Conservation (phyloP, 176 grass and related monocot genomes). For the Saccharum officinarum region DNA sequence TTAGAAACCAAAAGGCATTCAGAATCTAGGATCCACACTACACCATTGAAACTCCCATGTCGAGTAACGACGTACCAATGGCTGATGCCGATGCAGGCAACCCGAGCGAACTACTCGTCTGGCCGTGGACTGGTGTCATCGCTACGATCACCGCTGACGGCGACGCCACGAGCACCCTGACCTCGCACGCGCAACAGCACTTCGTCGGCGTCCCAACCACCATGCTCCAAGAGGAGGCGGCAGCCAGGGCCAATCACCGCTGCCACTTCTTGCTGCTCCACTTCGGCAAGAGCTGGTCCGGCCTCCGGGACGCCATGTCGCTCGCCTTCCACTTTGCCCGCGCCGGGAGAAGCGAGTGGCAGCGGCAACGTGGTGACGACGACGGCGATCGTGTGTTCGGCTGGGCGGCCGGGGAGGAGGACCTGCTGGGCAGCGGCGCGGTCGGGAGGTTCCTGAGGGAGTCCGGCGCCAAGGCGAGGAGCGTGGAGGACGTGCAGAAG, state of each 20-base stretch:
- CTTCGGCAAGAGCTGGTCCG: conserved; percentile 31
- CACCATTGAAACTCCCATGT: not conserved
- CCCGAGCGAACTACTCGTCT: conserved; percentile 33
- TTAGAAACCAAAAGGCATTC: not conserved
- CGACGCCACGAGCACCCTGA: not conserved
- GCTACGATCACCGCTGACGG: not conserved
- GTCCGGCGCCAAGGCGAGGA: conserved; percentile 5
- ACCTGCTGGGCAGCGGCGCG: not conserved
- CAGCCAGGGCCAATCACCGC: not conserved
- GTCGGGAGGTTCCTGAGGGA: conserved; percentile 23
- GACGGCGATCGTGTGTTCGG: conserved; percentile 5
- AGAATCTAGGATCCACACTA: not conserved
- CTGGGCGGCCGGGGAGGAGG: conserved; percentile 25
- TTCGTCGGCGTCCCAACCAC: conserved; percentile 29
- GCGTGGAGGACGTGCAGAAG: conserved; percentile 27
- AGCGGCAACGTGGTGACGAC: not conserved
- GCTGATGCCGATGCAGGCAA: conserved; percentile 4
- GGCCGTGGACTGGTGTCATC: conserved; percentile 42
- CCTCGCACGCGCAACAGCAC: not conserved
- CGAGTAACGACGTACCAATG: not conserved
- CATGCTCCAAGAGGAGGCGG: not conserved
- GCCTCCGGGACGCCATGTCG: conserved; percentile 13
- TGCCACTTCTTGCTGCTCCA: conserved; percentile 40
- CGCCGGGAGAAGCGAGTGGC: conserved; percentile 32
- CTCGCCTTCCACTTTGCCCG: not conserved